A percentile compares a stretch with the other conserved stretches of the same genome.
phyloP scores from a whole-genome alignment of 2,329 filamentous ascomycete genomes.

The Hypoxylon sp. region DNA sequence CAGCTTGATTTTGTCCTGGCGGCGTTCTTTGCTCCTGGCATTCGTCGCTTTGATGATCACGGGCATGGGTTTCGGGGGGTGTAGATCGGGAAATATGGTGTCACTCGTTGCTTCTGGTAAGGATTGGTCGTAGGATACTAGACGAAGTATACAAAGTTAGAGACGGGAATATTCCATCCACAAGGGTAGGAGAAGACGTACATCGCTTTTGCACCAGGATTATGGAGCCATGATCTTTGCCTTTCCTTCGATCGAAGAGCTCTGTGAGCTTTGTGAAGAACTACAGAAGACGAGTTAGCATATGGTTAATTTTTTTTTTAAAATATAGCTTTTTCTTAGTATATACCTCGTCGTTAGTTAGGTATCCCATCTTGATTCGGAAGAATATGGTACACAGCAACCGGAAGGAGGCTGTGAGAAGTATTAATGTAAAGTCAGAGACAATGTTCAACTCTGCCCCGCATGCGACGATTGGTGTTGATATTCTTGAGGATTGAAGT shows the following conservation, averaged over 20 bases:
- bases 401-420: neutral
- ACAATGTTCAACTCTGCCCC: constrained; percentile 16
- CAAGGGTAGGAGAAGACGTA: constrained; percentile 57
- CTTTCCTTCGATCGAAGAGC: constrained; percentile 77
- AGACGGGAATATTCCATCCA: neutral
- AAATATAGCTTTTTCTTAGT: neutral
- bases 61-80: constrained; percentile 73
- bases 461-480: constrained; percentile 22
- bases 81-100: constrained; percentile 72
- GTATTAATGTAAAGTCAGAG: neutral
- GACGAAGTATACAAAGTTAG: constrained; percentile 12
- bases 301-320: neutral
- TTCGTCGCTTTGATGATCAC: constrained; percentile 89
- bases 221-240: constrained; percentile 80
- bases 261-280: constrained; percentile 80
- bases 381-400: neutral
- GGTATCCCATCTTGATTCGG: constrained; percentile 59
- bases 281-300: constrained; percentile 60
- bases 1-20: constrained; percentile 77
- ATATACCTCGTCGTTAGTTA: constrained; percentile 74
- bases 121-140: constrained; percentile 64
- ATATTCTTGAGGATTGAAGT: neutral
- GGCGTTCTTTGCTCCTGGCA: constrained; percentile 75
- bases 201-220: constrained; percentile 83
- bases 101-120: constrained; percentile 61